Evolutionary conservation across 148 eudicot species (phyloP), one percentile per base, ranked within the genome.

Genomic region (Camellia lanceoleosa): DNA sequence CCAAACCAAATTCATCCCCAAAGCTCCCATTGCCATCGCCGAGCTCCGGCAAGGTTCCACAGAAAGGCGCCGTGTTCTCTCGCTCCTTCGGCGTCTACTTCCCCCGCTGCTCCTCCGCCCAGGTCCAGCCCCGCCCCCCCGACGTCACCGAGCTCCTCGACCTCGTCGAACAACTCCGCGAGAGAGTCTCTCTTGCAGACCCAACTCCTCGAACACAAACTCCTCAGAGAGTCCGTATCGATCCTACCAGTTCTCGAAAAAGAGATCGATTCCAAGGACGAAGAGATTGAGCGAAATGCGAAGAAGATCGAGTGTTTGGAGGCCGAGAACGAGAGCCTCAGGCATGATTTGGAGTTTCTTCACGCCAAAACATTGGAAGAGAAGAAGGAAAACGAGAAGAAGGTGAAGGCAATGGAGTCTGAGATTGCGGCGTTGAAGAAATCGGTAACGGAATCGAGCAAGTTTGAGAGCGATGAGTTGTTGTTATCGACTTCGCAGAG

Each of bases 81-180:
- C 92, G 97, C 38, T 89, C 98, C 0, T 88, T 95, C 67, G 93
- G 95, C 52, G 94, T 80, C 1, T 95, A 91, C 86, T 90, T 93
- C 81, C 94, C 98, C 3, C 91, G 97, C 54, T 56, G 97, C 54
- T 56, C 94, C 63, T 93, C 98, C 55, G 91, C 98, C 0, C 98
- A 93, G 68, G 99, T 96, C 41, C 97, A 92, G 86, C 99, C 99
- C 0, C 87, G 88, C 6, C 98, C 98, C 0, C 99, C 97, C 8
- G 97, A 92, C 84, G 95, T 90, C 9, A 5, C 89, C 6, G 95
- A 97, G 30, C 92, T 97, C 11, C 71, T 94, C 38, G 89, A 82
- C 18, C 80, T 94, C 38, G 98, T 96, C 20, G 99, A 94, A 18
- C 90, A 92, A 54, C 81, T 96, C 6, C 86, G 95, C 0, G 92